Base-by-base conservation (phyloP, 306 rosid genomes). In the Vachellia collinsii region DNA sequence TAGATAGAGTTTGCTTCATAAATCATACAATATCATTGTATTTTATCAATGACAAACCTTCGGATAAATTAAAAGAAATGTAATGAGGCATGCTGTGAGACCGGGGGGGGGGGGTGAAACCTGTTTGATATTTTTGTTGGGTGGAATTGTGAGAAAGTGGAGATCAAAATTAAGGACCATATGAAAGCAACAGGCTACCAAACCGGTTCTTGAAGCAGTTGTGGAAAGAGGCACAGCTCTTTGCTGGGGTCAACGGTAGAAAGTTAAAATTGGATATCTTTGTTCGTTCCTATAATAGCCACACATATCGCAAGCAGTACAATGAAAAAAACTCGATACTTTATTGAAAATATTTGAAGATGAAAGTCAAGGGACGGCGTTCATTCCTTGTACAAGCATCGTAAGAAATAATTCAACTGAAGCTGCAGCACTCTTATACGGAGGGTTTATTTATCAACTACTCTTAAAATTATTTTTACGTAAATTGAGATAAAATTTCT, bases 181-280 rank as follows among this genome's bases (percentile, higher is more conserved):
- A 56, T 16, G 10, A 80, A 62, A 46, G 65, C 41, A 54, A 79
- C 29, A 1, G 19, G 5, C 51, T 37, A 70, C 68, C 63, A 80
- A 77, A 41, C 39, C 23, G 42, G 81, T 44, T 54, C 65, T 43
- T 3, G 67, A 74, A 59, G 77, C 38, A 70, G 59, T 73, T 69
- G 75, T 61, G 19, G 16, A 61, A 61, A 29, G 12, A 44, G 58
- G 63, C 78, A 50, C 79, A 79, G 89, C 88, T 90, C 66, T 10
- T 8, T 23, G 38, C 6, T 4, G 37, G 8, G 2, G 12, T 25
- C 8, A 41, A 82, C 41, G 4, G n/a, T 25, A 62, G 13, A 29
- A 62, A 25, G 41, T 10, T 25, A 23, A 19, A 61, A 19, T 25
- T 4, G 19, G 39, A 29, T 61, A 8, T 12, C 9, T 11, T 12